phyloP scores from a whole-genome alignment of 257 asterid genomes.

The Solanum piurae region DNA sequence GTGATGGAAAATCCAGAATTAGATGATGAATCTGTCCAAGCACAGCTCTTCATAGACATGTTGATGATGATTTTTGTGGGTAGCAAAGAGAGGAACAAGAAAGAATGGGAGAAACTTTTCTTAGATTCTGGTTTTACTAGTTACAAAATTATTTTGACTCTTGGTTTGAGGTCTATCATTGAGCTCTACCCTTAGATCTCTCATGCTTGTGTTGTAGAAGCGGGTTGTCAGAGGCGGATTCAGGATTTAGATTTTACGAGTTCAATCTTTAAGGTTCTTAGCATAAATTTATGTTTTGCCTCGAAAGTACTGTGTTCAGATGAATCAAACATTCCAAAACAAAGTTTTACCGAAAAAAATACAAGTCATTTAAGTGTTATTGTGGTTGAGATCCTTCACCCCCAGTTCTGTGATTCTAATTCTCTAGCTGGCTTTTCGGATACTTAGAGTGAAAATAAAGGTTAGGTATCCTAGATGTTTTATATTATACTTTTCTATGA shows the following conservation, averaged over 20 bases:
- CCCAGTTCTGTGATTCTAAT: no score
- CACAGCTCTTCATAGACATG: constrained; percentile 4
- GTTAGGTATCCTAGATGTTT: background rate
- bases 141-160: background rate
- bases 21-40: background rate
- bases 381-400: no score
- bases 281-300: background rate
- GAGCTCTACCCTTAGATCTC: background rate
- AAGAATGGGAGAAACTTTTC: constrained; percentile 5
- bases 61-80: background rate
- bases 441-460: background rate
- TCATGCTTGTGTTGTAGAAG: background rate
- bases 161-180: background rate
- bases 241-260: background rate
- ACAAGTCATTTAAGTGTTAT: background rate
- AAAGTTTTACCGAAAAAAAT: background rate
- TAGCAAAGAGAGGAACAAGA: constrained; percentile 2
- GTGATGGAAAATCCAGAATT: background rate
- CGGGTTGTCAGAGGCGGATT: no score
- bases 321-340: no score
- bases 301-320: no score
- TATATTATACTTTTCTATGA: background rate
- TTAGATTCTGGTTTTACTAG: background rate
- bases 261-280: background rate
- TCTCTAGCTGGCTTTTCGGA: background rate